phyloP scores from a whole-genome alignment of 768 basidiomycete species.

The Cyathus striatus region DNA sequence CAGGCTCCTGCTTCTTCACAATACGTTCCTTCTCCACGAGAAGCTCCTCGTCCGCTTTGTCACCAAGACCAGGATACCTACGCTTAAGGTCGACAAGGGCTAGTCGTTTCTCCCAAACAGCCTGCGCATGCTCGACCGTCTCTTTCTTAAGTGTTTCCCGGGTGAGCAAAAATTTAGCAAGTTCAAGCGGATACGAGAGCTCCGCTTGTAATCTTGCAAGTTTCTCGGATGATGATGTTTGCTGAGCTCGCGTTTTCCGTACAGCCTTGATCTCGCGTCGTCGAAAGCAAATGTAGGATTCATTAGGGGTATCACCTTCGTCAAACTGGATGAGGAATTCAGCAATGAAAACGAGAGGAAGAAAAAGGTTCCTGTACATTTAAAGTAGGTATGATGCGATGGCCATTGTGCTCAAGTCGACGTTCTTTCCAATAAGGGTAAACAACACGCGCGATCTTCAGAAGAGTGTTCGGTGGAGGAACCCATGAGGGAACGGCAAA shows the following conservation, averaged over 20 bases:
- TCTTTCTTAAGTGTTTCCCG: slow-evolving; percentile 80
- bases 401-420: slow-evolving; percentile 73
- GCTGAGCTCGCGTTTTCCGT: slow-evolving; percentile 90
- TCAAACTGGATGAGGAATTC: slow-evolving; percentile 51
- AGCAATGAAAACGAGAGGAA: slow-evolving; percentile 1
- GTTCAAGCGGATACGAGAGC: slow-evolving; percentile 63
- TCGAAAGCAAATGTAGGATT: slow-evolving; percentile 97
- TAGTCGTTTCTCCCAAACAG: slow-evolving; percentile 77
- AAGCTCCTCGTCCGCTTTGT: slow-evolving; percentile 67
- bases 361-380: slow-evolving; percentile 57
- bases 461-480: slow-evolving; percentile 55
- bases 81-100: slow-evolving; percentile 77
- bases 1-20: slow-evolving; percentile 50
- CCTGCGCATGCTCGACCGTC: slow-evolving; percentile 46
- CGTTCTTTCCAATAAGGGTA: slow-evolving; percentile 92
- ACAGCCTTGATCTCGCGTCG: slow-evolving; percentile 91
- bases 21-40: slow-evolving; percentile 68
- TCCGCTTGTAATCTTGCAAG: slow-evolving; percentile 78
- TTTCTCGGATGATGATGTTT: slow-evolving; percentile 86
- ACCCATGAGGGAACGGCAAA: slow-evolving; percentile 66
- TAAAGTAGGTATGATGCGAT: slow-evolving; percentile 79
- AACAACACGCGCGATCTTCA: slow-evolving; percentile 64
- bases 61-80: slow-evolving; percentile 55
- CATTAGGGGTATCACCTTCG: slow-evolving; percentile 83
- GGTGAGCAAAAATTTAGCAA: slow-evolving; percentile 61